These are phyloP conservation scores for Theobroma cacao DNA, from an alignment of 345 rosid genomes.

Conservation along the genomic window DNA sequence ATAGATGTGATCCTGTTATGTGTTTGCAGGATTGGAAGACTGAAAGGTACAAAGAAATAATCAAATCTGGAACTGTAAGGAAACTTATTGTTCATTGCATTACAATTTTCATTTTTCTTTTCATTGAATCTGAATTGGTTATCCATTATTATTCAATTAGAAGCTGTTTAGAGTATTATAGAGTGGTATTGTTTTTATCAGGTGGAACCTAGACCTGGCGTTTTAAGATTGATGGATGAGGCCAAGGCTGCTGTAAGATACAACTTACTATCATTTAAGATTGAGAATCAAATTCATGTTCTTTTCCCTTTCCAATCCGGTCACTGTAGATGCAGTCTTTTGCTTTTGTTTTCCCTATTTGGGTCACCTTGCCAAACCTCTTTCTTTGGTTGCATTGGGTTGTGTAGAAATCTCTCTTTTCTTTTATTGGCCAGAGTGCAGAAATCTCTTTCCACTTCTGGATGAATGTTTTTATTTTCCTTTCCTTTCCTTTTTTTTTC, in stretches of 20 bases:
- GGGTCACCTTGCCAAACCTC: background rate
- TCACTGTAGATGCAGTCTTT: background rate
- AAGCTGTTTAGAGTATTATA: background rate
- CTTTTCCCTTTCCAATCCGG: background rate
- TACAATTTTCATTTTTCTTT: background rate
- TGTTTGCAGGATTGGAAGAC: slow-evolving; percentile 89
- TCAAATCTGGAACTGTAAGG: slow-evolving; percentile 93
- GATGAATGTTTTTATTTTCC: too few species aligned
- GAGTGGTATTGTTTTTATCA: slow-evolving; percentile 26
- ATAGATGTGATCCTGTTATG: background rate
- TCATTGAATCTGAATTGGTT: background rate
- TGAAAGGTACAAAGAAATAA: slow-evolving; percentile 85
- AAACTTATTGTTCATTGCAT: background rate
- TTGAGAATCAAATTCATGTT: background rate
- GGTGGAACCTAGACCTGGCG: slow-evolving; percentile 96
- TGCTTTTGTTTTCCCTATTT: background rate
- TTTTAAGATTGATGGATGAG: slow-evolving; percentile 90
- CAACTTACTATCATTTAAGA: background rate
- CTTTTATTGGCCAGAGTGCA: too few species aligned
- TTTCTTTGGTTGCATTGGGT: background rate
- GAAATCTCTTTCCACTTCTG: too few species aligned
- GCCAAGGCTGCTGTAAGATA: slow-evolving; percentile 77
- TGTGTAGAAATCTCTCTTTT: background rate
- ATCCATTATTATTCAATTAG: background rate
- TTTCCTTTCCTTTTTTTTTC: background rate